These are phyloP conservation scores for Arthrobotrys entomopaga DNA, from an alignment of 2,329 filamentous ascomycete genomes.

Conservation along the genomic window DNA sequence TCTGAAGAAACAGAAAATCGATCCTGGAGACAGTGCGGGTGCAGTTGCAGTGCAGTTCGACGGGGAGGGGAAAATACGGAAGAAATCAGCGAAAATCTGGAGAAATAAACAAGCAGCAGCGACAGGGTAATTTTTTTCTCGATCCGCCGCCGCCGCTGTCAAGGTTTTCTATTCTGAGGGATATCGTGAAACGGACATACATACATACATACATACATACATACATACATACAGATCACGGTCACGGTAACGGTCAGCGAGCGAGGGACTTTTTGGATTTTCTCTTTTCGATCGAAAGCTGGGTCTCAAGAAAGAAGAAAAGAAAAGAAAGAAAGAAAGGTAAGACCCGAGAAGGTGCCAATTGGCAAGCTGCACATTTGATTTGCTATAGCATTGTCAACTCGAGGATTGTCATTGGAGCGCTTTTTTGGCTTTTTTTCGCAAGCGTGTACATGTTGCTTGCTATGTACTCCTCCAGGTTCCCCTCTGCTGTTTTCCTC, in stretches of 20 bases:
- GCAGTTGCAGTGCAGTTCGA: not conserved
- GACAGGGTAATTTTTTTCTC: not conserved
- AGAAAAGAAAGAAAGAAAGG: slow-evolving; percentile 11
- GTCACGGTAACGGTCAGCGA: slow-evolving; percentile 19
- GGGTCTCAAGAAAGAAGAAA: slow-evolving; percentile 4
- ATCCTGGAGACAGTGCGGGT: not conserved
- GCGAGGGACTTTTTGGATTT: slow-evolving; percentile 48
- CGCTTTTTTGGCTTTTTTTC: slow-evolving; percentile 17
- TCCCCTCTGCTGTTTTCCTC: not conserved
- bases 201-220: too few species aligned
- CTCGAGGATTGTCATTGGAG: slow-evolving; percentile 44
- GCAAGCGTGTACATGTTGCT: too few species aligned
- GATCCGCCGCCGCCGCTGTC: slow-evolving; percentile 13
- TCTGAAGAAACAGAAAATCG: slow-evolving; percentile 33
- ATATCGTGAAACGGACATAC: slow-evolving; percentile 55
- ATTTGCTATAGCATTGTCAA: slow-evolving; percentile 50
- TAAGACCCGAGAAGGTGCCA: slow-evolving; percentile 41
- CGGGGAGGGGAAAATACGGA: slow-evolving; percentile 25
- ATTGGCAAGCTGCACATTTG: slow-evolving; percentile 55
- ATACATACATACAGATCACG: slow-evolving; percentile 23
- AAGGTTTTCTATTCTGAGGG: slow-evolving; percentile 30
- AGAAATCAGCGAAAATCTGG: slow-evolving; percentile 42
- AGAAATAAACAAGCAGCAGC: slow-evolving; percentile 24
- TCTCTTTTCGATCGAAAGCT: slow-evolving; percentile 10
- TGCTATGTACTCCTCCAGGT: slow-evolving; percentile 1